Conservation (phyloP, 345 rosid genomes). For the Tarenaya hassleriana region DNA sequence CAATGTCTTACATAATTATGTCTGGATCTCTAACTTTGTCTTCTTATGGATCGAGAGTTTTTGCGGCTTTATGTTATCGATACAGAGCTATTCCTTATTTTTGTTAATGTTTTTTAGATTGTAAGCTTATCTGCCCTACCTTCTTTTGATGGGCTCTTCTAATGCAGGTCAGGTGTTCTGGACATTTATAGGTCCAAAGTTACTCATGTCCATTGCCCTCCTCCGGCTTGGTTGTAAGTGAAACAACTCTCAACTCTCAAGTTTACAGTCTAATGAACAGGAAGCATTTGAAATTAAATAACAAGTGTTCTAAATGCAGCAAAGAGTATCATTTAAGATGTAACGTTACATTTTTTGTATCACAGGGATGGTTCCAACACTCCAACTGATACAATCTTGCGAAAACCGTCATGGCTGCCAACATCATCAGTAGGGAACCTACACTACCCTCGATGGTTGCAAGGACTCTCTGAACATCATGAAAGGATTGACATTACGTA, state of each 20-base stretch:
- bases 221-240: conserved; percentile 97
- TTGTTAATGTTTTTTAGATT: neutral
- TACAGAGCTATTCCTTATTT: conserved; percentile 2
- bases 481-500: neutral
- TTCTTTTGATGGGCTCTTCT: conserved; percentile 14
- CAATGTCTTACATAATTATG: neutral
- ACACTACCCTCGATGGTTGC: neutral
- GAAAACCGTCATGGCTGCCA: conserved; percentile 85
- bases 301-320: neutral
- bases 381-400: conserved; percentile 39
- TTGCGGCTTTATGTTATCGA: neutral
- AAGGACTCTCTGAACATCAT: neutral
- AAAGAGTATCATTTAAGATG: neutral
- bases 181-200: conserved; percentile 54
- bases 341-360: conserved; percentile 26
- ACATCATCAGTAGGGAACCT: conserved; percentile 59
- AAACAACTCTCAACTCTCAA: conserved; percentile 5
- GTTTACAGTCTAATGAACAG: neutral
- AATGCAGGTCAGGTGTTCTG: conserved; percentile 83
- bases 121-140: neutral
- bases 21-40: conserved; percentile 5
- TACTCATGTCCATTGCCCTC: conserved; percentile 96
- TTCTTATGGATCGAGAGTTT: too few species aligned
- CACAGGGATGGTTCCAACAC: conserved; percentile 45
- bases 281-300: too few species aligned